Evolutionary conservation across 768 basidiomycete genomes (phyloP).

Genomic region (Agrocybe praecox): DNA sequence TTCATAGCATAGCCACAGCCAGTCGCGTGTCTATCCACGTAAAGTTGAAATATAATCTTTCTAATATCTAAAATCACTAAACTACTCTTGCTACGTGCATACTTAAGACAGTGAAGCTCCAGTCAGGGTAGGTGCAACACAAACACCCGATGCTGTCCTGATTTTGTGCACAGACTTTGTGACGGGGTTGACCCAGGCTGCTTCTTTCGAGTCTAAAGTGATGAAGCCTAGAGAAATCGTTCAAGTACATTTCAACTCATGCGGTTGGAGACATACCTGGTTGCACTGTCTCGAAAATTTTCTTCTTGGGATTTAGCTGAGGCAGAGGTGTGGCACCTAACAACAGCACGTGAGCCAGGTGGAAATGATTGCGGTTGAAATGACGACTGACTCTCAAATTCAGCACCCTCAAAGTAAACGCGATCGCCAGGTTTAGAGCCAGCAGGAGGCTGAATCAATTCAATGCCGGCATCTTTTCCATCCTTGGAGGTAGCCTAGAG

Average conservation of each 20-base stretch:
- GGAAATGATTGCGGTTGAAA: background rate
- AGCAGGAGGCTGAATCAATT: constrained; percentile 87
- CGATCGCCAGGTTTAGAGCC: constrained; percentile 89
- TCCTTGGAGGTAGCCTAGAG: constrained; percentile 86
- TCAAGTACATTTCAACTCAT: background rate
- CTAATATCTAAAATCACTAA: background rate
- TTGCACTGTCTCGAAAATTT: constrained; percentile 97
- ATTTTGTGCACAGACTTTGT: constrained; percentile 84
- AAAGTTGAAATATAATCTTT: background rate
- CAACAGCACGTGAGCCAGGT: background rate
- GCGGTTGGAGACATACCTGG: constrained; percentile 53
- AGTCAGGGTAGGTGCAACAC: constrained; percentile 76
- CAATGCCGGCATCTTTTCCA: constrained; percentile 87
- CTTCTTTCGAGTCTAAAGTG: constrained; percentile 84
- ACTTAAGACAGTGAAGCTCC: constrained; percentile 90
- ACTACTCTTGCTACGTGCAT: background rate
- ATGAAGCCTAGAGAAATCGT: constrained; percentile 63
- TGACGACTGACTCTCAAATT: constrained; percentile 69
- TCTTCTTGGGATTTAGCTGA: constrained; percentile 98
- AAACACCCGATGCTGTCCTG: constrained; percentile 83
- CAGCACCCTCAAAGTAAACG: constrained; percentile 92
- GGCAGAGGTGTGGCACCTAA: constrained; percentile 67
- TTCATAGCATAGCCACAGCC: constrained; percentile 18
- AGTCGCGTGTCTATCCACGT: background rate
- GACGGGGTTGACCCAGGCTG: constrained; percentile 89